These are phyloP conservation scores for Ogataea salicorniae DNA, from an alignment of 805 yeast species.

Conservation along the genomic window DNA sequence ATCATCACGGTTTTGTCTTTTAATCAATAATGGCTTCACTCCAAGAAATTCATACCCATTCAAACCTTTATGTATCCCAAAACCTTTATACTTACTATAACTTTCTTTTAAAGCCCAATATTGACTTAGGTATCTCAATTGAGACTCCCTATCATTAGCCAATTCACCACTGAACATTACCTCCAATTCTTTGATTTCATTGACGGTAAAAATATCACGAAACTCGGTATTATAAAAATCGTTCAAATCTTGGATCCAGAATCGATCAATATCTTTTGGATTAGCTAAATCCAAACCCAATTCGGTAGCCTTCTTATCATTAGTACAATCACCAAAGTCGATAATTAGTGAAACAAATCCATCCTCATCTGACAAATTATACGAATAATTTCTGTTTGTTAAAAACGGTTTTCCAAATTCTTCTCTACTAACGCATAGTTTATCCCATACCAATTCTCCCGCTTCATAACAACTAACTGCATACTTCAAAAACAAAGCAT, in stretches of 20 bases:
- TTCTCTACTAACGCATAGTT: conserved; percentile 29
- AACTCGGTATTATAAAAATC: conserved; percentile 24
- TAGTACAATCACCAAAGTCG: conserved; percentile 22
- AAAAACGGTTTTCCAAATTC: conserved; percentile 56
- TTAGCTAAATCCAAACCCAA: conserved; percentile 48
- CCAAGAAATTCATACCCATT: conserved; percentile 18
- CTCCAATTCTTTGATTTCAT: conserved; percentile 27
- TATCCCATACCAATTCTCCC: conserved; percentile 5
- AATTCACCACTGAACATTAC: conserved; percentile 2
- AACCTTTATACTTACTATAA: conserved; percentile 60
- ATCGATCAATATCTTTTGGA: conserved; percentile 22
- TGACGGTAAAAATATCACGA: conserved; percentile 23
- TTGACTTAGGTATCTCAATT: conserved; percentile 39
- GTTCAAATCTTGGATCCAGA: conserved; percentile 22
- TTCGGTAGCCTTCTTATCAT: conserved; percentile 11
- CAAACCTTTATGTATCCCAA: conserved; percentile 41
- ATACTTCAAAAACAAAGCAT: conserved; percentile 40
- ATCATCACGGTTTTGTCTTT: not conserved
- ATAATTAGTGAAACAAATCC: conserved; percentile 43
- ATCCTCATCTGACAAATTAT: conserved; percentile 59
- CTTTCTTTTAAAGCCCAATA: conserved; percentile 82
- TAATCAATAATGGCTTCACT: conserved; percentile 3
- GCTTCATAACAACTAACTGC: conserved; percentile 33
- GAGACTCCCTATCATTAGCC: conserved; percentile 2
- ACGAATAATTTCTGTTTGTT: conserved; percentile 30